Conservation (phyloP, 441 rosid genomes). For the Populus trichocarpa region DNA sequence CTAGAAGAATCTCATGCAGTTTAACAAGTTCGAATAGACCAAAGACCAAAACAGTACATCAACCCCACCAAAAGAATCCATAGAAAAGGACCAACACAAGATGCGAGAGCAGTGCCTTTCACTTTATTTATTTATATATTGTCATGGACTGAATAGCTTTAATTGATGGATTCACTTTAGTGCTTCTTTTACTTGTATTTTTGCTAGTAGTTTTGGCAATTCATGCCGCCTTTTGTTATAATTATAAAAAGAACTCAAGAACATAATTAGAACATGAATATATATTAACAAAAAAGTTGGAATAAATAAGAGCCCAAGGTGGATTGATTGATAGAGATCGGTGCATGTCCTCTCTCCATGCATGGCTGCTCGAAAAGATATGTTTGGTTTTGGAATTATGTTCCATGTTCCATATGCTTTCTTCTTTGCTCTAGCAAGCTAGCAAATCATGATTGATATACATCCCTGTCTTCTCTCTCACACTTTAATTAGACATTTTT, state of each 20-base stretch:
- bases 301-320: constrained; percentile 6
- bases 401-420: not conserved
- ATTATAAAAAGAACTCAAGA: not conserved
- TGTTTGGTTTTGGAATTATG: not conserved
- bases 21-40: constrained; percentile 37
- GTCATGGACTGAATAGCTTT: constrained; percentile 23
- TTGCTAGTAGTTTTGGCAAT: constrained; percentile 20
- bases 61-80: constrained; percentile 22
- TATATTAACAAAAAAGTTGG: constrained; percentile 1
- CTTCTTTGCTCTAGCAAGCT: not conserved
- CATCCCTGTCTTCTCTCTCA: not conserved
- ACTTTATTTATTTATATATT: constrained; percentile 13
- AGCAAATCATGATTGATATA: not conserved
- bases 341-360: constrained; percentile 16
- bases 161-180: constrained; percentile 39
- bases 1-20: constrained; percentile 30
- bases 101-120: constrained; percentile 19
- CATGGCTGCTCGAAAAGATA: constrained; percentile 7
- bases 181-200: no score
- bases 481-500: not conserved
- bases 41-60: constrained; percentile 35
- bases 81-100: constrained; percentile 39
- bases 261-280: not conserved
- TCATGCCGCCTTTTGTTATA: constrained; percentile 23
- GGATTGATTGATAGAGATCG: constrained; percentile 11